Base-by-base conservation (phyloP, 1,284 basidiomycete species). In the Boletus mariae region DNA sequence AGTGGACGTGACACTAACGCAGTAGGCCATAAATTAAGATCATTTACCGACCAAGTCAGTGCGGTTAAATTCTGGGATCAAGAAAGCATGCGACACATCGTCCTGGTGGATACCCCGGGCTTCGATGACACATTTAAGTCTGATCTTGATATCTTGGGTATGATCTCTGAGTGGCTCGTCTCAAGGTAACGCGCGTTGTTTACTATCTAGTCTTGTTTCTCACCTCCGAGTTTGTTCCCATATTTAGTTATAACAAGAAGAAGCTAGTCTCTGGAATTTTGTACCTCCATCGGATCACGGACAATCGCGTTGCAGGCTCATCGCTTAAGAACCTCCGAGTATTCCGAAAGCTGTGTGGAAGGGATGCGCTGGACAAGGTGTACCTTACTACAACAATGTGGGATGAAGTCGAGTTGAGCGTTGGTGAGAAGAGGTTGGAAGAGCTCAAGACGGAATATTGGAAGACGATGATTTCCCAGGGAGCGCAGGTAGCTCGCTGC, bases 261-360 rank as follows among this genome's bases (percentile, higher is more conserved):
- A 53, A 51, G 23, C 47, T 64, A 28, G 62, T 80, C 4, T 67
- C 71, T n/a, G 78, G 76, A 0, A 67, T 80, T 43, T 66, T 81
- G 17, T 81, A 80, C 60, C 62, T 79, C 56, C 78, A 80, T 54
- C 71, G 74, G 5, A 80, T 80, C 53, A 70, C 74, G 7, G 77
- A 79, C 59, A 68, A 68, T 56, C 69, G 75, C 11, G 68, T 80
- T 52, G 71, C 71, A 1, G 74, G 75, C 12, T 71, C 73, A 26
- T 72, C 74, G 2, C 56, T 67, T 10, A 71, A 71, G 28, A 77
- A 74, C 55, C 73, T 78, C 12, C 47, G 37, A 28, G 15, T 42
- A 17, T 49, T 59, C 31, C 56, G 34, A 23, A 47, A 56, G 45
- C 6, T 58, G 3, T 58, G 51, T 3, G 57, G 52, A 26, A 29